phyloP scores from a whole-genome alignment of 345 rosid species.

The Salix koriyanagi region DNA sequence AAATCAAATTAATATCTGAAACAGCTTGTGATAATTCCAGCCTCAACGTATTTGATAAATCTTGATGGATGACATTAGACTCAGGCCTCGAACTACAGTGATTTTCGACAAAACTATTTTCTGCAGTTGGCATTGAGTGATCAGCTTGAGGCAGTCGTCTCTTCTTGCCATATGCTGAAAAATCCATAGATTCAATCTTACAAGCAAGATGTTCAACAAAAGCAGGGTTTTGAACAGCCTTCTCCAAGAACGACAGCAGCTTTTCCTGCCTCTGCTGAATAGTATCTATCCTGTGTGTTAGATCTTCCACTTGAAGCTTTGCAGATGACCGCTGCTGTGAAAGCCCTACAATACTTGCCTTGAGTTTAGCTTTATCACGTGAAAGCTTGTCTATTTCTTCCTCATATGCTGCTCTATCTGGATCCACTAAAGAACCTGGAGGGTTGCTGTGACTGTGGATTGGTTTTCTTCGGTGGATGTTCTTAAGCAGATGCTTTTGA shows the following conservation, averaged over 20 bases:
- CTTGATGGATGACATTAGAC: constrained; percentile 53
- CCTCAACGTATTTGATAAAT: constrained; percentile 69
- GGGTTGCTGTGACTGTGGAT: constrained; percentile 89
- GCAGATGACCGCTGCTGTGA: constrained; percentile 53
- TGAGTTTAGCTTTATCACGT: constrained; percentile 60
- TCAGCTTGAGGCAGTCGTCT: constrained; percentile 70
- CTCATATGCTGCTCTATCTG: constrained; percentile 64
- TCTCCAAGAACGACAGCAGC: constrained; percentile 50
- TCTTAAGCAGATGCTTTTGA: constrained; percentile 86
- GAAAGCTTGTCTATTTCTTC: constrained; percentile 69
- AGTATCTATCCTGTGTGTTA: constrained; percentile 41
- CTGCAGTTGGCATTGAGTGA: constrained; percentile 49
- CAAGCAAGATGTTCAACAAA: constrained; percentile 56
- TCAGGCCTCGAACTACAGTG: constrained; percentile 56
- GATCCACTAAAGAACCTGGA: constrained; percentile 45
- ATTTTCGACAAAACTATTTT: constrained; percentile 55
- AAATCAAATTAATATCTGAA: constrained; percentile 79
- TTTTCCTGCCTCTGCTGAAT: constrained; percentile 70
- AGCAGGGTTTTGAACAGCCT: constrained; percentile 48
- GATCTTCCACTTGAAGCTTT: constrained; percentile 57
- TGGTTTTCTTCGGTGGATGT: constrained; percentile 81
- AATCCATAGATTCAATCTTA: constrained; percentile 64
- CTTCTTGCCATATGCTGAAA: constrained; percentile 69
- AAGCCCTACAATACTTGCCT: constrained; percentile 50
- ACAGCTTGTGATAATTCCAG: constrained; percentile 76